phyloP scores from a whole-genome alignment of 2,329 filamentous ascomycete species.

The Bipolaris victoriae region DNA sequence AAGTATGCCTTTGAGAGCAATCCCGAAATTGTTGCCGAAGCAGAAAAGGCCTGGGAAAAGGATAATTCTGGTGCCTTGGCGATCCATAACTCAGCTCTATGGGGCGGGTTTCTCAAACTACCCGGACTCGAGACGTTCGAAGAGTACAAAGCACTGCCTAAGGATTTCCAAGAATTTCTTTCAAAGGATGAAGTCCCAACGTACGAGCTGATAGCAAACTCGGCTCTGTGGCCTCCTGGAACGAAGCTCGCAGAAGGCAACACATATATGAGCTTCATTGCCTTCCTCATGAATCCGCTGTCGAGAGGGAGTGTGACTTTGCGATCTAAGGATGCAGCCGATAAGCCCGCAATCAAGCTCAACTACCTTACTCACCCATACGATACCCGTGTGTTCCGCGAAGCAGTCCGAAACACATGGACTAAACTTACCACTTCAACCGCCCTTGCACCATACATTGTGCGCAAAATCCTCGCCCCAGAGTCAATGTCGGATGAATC shows the following conservation, averaged over 20 bases:
- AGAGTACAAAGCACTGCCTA: slow-evolving; percentile 55
- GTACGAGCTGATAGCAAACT: slow-evolving; percentile 58
- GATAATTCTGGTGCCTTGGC: slow-evolving; percentile 40
- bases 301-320: slow-evolving; percentile 60
- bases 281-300: slow-evolving; percentile 60
- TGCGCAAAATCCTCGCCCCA: slow-evolving; percentile 53
- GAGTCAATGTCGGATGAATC: slow-evolving; percentile 58
- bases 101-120: slow-evolving; percentile 62
- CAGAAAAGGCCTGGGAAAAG: slow-evolving; percentile 53
- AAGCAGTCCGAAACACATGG: slow-evolving; percentile 48
- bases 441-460: slow-evolving; percentile 58
- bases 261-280: slow-evolving; percentile 35
- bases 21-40: slow-evolving; percentile 47
- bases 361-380: slow-evolving; percentile 61
- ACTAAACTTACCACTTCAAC: slow-evolving; percentile 55
- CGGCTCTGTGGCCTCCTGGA: slow-evolving; percentile 34
- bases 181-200: slow-evolving; percentile 60
- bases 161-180: slow-evolving; percentile 54
- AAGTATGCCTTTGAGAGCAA: slow-evolving; percentile 50
- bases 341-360: slow-evolving; percentile 61
- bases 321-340: slow-evolving; percentile 58
- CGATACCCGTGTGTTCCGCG: slow-evolving; percentile 52
- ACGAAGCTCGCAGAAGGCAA: slow-evolving; percentile 42
- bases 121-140: slow-evolving; percentile 48
- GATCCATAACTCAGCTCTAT: slow-evolving; percentile 55